These are phyloP conservation scores for Diversispora eburnea DNA, from an alignment of 192 early-diverging fungal species.

Conservation along the genomic window DNA sequence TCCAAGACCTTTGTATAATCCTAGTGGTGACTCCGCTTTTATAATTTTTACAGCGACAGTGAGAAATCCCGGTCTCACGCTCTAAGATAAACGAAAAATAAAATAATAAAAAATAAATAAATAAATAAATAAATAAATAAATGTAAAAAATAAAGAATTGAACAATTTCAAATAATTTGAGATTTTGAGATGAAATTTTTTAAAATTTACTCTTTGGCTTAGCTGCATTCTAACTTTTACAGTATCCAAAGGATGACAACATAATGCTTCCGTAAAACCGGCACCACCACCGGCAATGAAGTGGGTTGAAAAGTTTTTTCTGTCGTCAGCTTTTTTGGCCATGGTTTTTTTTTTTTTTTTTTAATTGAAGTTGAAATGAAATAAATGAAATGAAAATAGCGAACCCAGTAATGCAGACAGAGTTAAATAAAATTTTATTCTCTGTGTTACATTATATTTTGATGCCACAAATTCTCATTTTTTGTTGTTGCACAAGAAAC, in stretches of 20 bases:
- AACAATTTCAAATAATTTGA: neutral
- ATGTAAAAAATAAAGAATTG: neutral
- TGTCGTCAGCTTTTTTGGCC: neutral
- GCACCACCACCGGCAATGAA: slow-evolving; percentile 87
- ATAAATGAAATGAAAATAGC: no score
- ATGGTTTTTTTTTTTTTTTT: neutral
- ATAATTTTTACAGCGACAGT: slow-evolving; percentile 83
- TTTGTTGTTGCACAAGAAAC: no score
- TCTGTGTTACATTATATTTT: no score
- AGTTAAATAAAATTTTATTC: no score
- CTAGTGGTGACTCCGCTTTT: slow-evolving; percentile 79
- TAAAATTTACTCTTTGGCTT: slow-evolving; percentile 54
- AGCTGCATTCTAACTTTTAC: slow-evolving; percentile 98
- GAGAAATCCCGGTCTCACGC: slow-evolving; percentile 53
- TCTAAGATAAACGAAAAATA: slow-evolving; percentile 2
- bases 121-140: slow-evolving; percentile 10
- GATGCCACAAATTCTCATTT: no score
- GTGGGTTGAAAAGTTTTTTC: slow-evolving; percentile 68
- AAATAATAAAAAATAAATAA: no score
- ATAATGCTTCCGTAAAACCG: slow-evolving; percentile 85
- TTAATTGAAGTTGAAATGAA: no score
- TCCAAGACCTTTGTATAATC: slow-evolving; percentile 96
- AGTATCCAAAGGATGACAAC: slow-evolving; percentile 93
- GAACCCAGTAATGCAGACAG: no score
- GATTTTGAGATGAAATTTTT: neutral